Evolutionary conservation across 1,284 basidiomycete genomes (phyloP).

Genomic region (Lignosus rhinocerotis): DNA sequence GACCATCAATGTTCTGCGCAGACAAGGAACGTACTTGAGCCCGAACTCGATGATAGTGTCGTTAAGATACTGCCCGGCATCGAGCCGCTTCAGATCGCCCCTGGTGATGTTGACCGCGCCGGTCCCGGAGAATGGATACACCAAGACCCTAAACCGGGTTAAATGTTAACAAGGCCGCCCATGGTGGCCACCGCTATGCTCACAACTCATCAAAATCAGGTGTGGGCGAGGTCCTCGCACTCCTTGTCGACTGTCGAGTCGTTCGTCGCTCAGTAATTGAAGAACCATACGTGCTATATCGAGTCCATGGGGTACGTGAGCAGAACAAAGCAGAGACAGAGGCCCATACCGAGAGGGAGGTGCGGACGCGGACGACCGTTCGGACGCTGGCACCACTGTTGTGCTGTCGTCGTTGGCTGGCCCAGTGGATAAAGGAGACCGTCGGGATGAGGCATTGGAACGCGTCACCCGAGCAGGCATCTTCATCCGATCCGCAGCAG

Average conservation of each 20-base stretch:
- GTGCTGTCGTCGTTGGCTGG: neutral
- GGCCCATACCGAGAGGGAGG: conserved; percentile 9
- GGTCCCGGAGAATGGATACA: conserved; percentile 69
- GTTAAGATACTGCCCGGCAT: conserved; percentile 86
- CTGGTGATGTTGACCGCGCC: conserved; percentile 79
- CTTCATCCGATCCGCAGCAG: neutral
- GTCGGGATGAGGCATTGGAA: neutral
- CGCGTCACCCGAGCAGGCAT: neutral
- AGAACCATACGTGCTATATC: conserved; percentile 5
- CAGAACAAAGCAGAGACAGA: neutral
- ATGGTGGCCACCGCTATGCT: conserved; percentile 25
- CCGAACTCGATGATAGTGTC: conserved; percentile 97
- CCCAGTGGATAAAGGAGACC: conserved; percentile 2
- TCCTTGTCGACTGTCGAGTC: conserved; percentile 21
- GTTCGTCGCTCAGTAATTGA: conserved; percentile 4
- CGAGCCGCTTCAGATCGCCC: conserved; percentile 74
- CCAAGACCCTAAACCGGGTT: conserved; percentile 59
- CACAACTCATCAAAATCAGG: conserved; percentile 68
- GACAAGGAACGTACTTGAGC: conserved; percentile 65
- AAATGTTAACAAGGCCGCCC: neutral
- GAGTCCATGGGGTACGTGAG: neutral
- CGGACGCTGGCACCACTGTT: neutral
- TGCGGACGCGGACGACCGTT: neutral
- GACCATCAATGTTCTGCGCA: neutral
- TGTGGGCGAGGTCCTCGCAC: conserved; percentile 25